A percentile compares a stretch with the other conserved stretches of the same genome.
Evolutionary conservation across 257 asterid species (phyloP).

Genomic region (Craterostigma plantagineum): DNA sequence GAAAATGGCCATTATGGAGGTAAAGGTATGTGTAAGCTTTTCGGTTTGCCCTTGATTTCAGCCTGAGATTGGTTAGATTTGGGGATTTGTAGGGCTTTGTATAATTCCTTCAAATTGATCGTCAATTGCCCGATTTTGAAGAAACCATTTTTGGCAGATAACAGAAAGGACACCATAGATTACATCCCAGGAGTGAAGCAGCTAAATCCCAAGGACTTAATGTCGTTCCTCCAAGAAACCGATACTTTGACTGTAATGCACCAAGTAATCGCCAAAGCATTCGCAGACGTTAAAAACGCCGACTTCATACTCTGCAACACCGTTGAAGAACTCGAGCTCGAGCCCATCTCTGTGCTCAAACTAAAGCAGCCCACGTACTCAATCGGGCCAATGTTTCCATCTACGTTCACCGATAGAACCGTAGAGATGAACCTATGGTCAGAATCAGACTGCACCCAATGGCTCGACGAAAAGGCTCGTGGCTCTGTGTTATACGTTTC

Average conservation of each 20-base stretch:
- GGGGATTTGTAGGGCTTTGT: not conserved
- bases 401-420: constrained; percentile 9
- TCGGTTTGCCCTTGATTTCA: not conserved
- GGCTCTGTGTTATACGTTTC: constrained; percentile 8
- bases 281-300: not conserved
- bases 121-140: not conserved
- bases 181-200: constrained; percentile 5
- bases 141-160: not conserved
- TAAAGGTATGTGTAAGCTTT: not conserved
- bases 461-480: constrained; percentile 2
- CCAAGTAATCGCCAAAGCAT: not conserved
- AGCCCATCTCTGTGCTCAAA: not conserved
- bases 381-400: not conserved
- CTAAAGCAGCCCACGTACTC: constrained; percentile 1
- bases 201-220: not conserved
- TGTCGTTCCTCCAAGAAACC: not conserved
- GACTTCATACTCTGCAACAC: constrained; percentile 7
- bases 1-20: constrained; percentile 22
- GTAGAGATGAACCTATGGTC: not conserved
- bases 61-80: not conserved
- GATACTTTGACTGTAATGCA: not conserved
- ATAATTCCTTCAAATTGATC: not conserved
- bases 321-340: not conserved
- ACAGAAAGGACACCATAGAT: not conserved
- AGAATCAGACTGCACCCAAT: constrained; percentile 6